Conservation (phyloP, 129 eudicot genomes). For the sunflower (Helianthus annuus) region HanXRQr2.0-SUNRISE NC_035444.2:11250445-11250944, state of each 20-base stretch:
- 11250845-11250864: conserved; percentile 12
- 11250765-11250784: background rate
- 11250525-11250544: background rate
- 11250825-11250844: conserved; percentile 45
- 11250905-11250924: conserved; percentile 13
- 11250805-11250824: background rate
- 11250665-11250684: background rate
- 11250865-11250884: background rate
- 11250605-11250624: too few species aligned
- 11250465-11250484: background rate
- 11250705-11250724: background rate
- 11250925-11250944: too few species aligned
- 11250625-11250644: too few species aligned
- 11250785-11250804: background rate
- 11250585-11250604: background rate
- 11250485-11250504: background rate
- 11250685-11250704: background rate
- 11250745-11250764: background rate
- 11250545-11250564: too few species aligned
- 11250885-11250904: conserved; percentile 25
- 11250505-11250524: background rate
- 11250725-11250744: background rate
- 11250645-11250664: too few species aligned
- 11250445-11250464: background rate
- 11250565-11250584: background rate